phyloP scores from a whole-genome alignment of 805 yeast genomes.

The Dipodascus geniculatus region DNA sequence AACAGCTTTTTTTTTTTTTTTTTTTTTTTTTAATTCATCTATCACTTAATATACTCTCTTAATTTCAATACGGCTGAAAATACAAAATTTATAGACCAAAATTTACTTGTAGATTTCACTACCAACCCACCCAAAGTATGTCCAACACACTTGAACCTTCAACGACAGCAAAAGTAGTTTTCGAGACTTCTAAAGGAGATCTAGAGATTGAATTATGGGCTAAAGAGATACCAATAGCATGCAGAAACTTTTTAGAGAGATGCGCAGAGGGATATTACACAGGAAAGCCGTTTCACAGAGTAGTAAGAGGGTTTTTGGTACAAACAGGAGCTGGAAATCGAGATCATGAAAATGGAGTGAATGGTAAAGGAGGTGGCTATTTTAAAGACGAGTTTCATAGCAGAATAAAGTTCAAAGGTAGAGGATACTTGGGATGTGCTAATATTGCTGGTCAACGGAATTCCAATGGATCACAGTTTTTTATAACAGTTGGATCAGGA shows the following conservation, averaged over 20 bases:
- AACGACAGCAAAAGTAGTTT: slow-evolving; percentile 31
- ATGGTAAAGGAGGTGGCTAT: slow-evolving; percentile 17
- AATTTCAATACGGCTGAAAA: not conserved
- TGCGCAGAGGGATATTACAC: slow-evolving; percentile 35
- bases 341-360: slow-evolving; percentile 23
- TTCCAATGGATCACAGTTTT: slow-evolving; percentile 30
- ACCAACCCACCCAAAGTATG: too few species aligned
- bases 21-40: too few species aligned
- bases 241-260: slow-evolving; percentile 36
- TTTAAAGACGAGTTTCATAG: slow-evolving; percentile 37
- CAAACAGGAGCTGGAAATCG: slow-evolving; percentile 29
- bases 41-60: too few species aligned
- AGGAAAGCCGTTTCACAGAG: slow-evolving; percentile 32
- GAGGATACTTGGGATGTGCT: slow-evolving; percentile 47
- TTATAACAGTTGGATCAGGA: slow-evolving; percentile 40
- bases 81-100: too few species aligned
- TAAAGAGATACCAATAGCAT: slow-evolving; percentile 44
- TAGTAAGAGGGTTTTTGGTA: slow-evolving; percentile 27
- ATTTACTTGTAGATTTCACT: too few species aligned
- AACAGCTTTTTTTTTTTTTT: too few species aligned
- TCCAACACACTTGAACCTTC: slow-evolving; percentile 13
- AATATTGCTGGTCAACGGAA: slow-evolving; percentile 20
- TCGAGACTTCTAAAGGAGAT: slow-evolving; percentile 47
- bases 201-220: slow-evolving; percentile 59
- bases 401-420: slow-evolving; percentile 36